Conservation (phyloP, 2,329 filamentous ascomycete genomes). For the Aspergillus sp. region DNA sequence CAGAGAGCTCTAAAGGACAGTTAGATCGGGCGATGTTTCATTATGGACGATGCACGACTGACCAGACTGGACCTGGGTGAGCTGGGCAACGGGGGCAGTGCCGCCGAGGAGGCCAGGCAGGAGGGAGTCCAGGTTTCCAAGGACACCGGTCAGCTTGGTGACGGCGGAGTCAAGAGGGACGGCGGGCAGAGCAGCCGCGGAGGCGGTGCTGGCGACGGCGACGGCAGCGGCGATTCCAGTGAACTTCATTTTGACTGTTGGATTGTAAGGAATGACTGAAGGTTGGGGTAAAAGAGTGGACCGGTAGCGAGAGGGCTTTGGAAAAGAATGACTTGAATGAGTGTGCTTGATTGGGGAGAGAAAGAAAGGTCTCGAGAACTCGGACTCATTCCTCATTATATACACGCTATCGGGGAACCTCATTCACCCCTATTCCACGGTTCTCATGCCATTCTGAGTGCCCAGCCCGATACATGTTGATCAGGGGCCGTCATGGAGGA, state of each 20-base stretch:
- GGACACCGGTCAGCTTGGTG: conserved; percentile 12
- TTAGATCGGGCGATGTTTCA: background rate
- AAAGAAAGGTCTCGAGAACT: background rate
- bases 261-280: conserved; percentile 23
- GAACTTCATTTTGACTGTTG: conserved; percentile 34
- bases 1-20: conserved; percentile 8
- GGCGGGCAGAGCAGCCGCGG: conserved; percentile 27
- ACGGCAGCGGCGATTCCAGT: conserved; percentile 31
- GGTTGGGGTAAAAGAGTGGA: conserved; percentile 10
- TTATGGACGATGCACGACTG: background rate
- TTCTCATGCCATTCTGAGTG: background rate
- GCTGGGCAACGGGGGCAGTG: conserved; percentile 4
- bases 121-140: conserved; percentile 16
- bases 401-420: conserved; percentile 11
- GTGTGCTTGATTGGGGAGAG: conserved; percentile 17
- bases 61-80: conserved; percentile 8
- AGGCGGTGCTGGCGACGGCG: conserved; percentile 28
- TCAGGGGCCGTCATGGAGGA: conserved; percentile 14
- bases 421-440: background rate
- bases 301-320: conserved; percentile 4
- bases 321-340: conserved; percentile 23
- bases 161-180: conserved; percentile 11
- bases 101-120: conserved; percentile 11
- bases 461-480: conserved; percentile 8
- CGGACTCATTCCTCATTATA: conserved; percentile 19